Conservation (phyloP, 495 filamentous ascomycete species). For the Penicillium maclennaniae region DNA sequence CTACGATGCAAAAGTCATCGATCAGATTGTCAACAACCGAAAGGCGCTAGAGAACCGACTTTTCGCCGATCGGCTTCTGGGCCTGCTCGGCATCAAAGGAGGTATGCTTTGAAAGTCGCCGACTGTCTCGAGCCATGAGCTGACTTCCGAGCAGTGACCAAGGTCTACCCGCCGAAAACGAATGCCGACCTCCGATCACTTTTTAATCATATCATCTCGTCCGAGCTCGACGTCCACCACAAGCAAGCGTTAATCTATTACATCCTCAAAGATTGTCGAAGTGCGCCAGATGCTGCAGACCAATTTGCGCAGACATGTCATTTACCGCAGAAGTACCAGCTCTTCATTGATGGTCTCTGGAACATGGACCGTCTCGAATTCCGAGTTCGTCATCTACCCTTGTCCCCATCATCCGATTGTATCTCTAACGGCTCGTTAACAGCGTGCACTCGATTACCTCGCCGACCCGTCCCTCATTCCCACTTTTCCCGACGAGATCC, state of each 20-base stretch:
- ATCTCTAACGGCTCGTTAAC: slow-evolving; percentile 10
- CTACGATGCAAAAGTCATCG: slow-evolving; percentile 54
- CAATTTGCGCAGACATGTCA: slow-evolving; percentile 54
- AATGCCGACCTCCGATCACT: slow-evolving; percentile 61
- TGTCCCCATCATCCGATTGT: not conserved
- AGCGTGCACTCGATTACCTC: slow-evolving; percentile 68
- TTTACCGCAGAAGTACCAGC: slow-evolving; percentile 63
- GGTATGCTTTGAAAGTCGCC: slow-evolving; percentile 37
- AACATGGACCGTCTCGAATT: slow-evolving; percentile 69
- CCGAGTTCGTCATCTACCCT: slow-evolving; percentile 36
- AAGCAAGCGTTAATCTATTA: slow-evolving; percentile 80
- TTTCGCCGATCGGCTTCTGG: slow-evolving; percentile 50
- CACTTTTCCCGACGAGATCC: slow-evolving; percentile 77
- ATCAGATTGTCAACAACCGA: slow-evolving; percentile 59
- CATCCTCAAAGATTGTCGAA: slow-evolving; percentile 68
- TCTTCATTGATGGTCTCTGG: slow-evolving; percentile 80
- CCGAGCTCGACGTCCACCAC: slow-evolving; percentile 59
- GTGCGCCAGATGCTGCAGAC: slow-evolving; percentile 43
- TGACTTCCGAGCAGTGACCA: slow-evolving; percentile 39
- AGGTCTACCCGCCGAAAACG: slow-evolving; percentile 65
- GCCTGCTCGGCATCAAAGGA: slow-evolving; percentile 58
- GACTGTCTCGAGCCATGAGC: not conserved
- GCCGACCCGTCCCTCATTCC: slow-evolving; percentile 72
- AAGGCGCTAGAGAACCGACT: slow-evolving; percentile 60
- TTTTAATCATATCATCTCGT: slow-evolving; percentile 58